phyloP scores from a whole-genome alignment of 1,284 basidiomycete genomes.

The Ustilago crameri region DNA sequence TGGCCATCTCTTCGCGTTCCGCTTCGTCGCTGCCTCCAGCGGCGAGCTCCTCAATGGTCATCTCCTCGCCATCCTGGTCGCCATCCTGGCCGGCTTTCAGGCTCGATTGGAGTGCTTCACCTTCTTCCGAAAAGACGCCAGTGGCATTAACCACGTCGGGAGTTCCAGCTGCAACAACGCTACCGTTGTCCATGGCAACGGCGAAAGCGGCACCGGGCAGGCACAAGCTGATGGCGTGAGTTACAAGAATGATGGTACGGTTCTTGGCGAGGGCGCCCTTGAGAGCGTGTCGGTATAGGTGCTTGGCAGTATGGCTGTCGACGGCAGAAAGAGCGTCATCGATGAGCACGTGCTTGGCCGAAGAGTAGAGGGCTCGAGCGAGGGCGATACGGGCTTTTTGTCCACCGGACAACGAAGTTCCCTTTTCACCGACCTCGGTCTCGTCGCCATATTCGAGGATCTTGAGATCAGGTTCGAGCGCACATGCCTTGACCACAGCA shows the following conservation, averaged over 20 bases:
- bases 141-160: constrained; percentile 70
- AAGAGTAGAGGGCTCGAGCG: constrained; percentile 91
- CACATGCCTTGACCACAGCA: constrained; percentile 82
- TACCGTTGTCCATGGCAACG: constrained; percentile 79
- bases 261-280: constrained; percentile 75
- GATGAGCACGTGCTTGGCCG: constrained; percentile 83
- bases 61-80: constrained; percentile 37
- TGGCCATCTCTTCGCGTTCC: constrained; percentile 55
- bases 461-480: constrained; percentile 81
- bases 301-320: constrained; percentile 86
- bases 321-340: constrained; percentile 92
- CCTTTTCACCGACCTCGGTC: constrained; percentile 87
- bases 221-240: constrained; percentile 83
- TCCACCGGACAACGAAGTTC: constrained; percentile 80
- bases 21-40: constrained; percentile 51
- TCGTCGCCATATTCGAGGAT: constrained; percentile 95
- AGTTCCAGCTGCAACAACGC: constrained; percentile 77
- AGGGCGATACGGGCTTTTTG: constrained; percentile 82
- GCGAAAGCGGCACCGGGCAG: constrained; percentile 77
- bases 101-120: constrained; percentile 45
- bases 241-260: constrained; percentile 82
- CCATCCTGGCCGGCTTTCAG: constrained; percentile 18
- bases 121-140: constrained; percentile 50
- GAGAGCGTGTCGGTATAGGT: constrained; percentile 77
- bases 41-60: constrained; percentile 59